Conservation (phyloP, 768 basidiomycete genomes). For the Nidularia pulvinata region DNA sequence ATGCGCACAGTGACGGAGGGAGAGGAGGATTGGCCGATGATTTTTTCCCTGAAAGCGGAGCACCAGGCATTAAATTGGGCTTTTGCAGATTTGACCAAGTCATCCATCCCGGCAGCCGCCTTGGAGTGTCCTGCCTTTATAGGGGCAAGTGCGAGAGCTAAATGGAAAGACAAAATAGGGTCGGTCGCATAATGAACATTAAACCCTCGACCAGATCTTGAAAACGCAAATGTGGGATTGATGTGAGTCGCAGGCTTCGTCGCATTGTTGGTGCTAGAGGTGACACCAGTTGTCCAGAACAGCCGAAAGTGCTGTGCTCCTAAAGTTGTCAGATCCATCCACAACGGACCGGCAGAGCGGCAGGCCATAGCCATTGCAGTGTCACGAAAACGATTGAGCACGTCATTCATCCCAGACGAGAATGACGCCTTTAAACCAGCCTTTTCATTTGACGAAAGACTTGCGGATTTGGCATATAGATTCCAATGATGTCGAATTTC, state of each 20-base stretch:
- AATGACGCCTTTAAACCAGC: constrained; percentile 16
- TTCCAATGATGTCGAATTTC: constrained; percentile 41
- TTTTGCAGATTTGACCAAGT: constrained; percentile 24
- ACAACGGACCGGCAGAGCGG: constrained; percentile 36
- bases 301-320: constrained; percentile 16
- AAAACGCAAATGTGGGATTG: constrained; percentile 49
- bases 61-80: constrained; percentile 33
- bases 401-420: constrained; percentile 10
- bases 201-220: constrained; percentile 31
- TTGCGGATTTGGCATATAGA: constrained; percentile 25
- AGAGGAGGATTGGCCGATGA: not conserved
- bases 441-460: constrained; percentile 15
- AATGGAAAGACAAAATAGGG: constrained; percentile 39
- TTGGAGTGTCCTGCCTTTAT: constrained; percentile 6
- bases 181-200: constrained; percentile 44
- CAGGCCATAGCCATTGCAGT: constrained; percentile 3
- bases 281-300: constrained; percentile 44
- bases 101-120: constrained; percentile 8
- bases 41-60: constrained; percentile 18
- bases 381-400: constrained; percentile 2
- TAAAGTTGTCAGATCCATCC: constrained; percentile 7
- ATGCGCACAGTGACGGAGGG: constrained; percentile 30
- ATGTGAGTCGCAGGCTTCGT: constrained; percentile 19
- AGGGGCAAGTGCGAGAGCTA: constrained; percentile 25
- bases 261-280: constrained; percentile 14